phyloP scores from a whole-genome alignment of 805 yeast genomes.

The Lipomyces kockii region DNA sequence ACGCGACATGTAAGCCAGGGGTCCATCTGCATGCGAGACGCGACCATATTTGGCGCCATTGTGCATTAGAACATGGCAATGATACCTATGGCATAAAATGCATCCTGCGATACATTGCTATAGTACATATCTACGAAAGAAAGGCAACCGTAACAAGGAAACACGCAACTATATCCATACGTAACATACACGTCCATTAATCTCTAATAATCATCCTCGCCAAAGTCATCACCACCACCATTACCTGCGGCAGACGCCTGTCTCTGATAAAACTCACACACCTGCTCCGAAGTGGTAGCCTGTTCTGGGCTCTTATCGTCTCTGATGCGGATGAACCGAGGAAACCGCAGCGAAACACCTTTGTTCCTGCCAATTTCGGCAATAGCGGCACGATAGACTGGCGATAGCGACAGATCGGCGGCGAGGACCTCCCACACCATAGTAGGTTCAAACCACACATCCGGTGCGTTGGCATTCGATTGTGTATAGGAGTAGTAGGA shows the following conservation, averaged over 20 bases:
- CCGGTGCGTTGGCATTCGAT: slow-evolving; percentile 71
- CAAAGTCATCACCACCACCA: slow-evolving; percentile 17
- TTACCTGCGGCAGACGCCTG: slow-evolving; percentile 49
- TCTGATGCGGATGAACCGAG: slow-evolving; percentile 79
- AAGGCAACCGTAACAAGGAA: neutral
- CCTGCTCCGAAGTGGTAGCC: slow-evolving; percentile 83
- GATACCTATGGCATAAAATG: neutral
- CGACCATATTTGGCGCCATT: too few relatives aligned
- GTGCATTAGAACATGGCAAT: neutral
- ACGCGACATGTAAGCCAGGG: too few relatives aligned
- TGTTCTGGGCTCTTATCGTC: slow-evolving; percentile 87
- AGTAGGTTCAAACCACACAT: slow-evolving; percentile 93
- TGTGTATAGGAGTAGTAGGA: slow-evolving; percentile 69
- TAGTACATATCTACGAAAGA: neutral
- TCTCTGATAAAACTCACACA: slow-evolving; percentile 77
- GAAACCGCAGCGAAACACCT: slow-evolving; percentile 87
- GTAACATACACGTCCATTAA: neutral
- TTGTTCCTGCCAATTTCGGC: slow-evolving; percentile 61
- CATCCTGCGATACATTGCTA: neutral
- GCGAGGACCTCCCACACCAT: slow-evolving; percentile 84
- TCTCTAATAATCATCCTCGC: slow-evolving; percentile 15
- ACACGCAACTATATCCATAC: neutral
- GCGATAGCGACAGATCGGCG: slow-evolving; percentile 88
- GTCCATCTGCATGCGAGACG: too few relatives aligned
- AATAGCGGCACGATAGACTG: slow-evolving; percentile 84